These are phyloP conservation scores for Volvariella volvacea DNA, from an alignment of 1,284 basidiomycete genomes.

Conservation along the genomic window DNA sequence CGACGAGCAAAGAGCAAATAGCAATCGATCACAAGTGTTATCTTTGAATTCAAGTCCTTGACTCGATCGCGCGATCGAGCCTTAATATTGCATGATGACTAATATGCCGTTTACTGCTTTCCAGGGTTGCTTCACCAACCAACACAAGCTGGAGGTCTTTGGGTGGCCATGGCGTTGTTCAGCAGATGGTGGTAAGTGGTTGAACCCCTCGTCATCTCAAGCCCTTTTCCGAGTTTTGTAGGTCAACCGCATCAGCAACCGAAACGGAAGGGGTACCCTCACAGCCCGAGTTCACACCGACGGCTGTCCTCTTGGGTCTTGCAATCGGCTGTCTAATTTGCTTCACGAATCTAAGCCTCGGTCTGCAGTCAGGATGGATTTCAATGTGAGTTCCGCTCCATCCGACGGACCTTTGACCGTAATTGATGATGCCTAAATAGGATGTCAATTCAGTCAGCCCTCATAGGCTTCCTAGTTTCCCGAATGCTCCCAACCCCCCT, in stretches of 20 bases:
- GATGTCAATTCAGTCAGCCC: conserved; percentile 93
- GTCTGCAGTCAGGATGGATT: conserved; percentile 38
- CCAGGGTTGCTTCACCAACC: too few species aligned
- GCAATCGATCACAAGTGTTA: conserved; percentile 12
- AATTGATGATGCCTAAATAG: conserved; percentile 28
- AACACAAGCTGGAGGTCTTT: too few species aligned
- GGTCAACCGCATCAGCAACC: not conserved
- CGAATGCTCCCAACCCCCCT: conserved; percentile 67
- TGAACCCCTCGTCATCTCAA: not conserved
- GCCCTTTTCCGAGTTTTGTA: too few species aligned
- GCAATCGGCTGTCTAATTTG: conserved; percentile 33
- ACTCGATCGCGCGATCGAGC: not conserved
- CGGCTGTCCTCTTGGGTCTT: conserved; percentile 32
- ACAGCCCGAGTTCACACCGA: conserved; percentile 35
- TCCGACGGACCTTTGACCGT: not conserved
- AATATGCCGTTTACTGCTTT: conserved; percentile 6
- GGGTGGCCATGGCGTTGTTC: not conserved
- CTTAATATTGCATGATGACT: not conserved
- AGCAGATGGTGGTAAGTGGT: not conserved
- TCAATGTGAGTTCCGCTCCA: conserved; percentile 25
- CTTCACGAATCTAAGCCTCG: conserved; percentile 35
- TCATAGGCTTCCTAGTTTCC: conserved; percentile 88
- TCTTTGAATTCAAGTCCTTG: too few species aligned
- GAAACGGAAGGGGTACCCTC: conserved; percentile 11
- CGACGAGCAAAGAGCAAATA: conserved; percentile 7